Percentiles rank a stretch among this genome's conserved stretches.
Conservation (phyloP, 1,139 yeast genomes). For the Suhomyces bolitotheri region DNA sequence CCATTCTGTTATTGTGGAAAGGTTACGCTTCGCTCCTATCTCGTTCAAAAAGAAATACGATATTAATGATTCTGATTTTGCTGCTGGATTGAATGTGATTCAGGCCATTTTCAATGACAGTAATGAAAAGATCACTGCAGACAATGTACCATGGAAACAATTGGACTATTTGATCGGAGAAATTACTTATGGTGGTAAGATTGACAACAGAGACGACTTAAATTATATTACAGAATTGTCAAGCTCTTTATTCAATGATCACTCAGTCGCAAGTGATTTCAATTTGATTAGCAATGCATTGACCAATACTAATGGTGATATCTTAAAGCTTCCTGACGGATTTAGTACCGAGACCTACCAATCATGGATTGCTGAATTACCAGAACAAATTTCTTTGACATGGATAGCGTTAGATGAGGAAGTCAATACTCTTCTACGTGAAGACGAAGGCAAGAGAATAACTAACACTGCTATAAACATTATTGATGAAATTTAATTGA, state of each 20-base stretch:
- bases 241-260: slow-evolving; percentile 24
- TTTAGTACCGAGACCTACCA: slow-evolving; percentile 34
- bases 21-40: slow-evolving; percentile 59
- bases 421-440: slow-evolving; percentile 34
- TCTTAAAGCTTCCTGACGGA: slow-evolving; percentile 50
- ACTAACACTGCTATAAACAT: slow-evolving; percentile 11
- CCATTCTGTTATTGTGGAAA: slow-evolving; percentile 62
- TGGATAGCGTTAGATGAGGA: slow-evolving; percentile 63
- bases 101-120: slow-evolving; percentile 20
- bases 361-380: slow-evolving; percentile 56
- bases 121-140: slow-evolving; percentile 42
- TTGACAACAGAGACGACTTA: slow-evolving; percentile 51
- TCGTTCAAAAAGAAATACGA: slow-evolving; percentile 67
- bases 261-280: slow-evolving; percentile 30
- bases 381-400: slow-evolving; percentile 56
- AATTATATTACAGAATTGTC: slow-evolving; percentile 29
- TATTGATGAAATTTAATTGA: background rate
- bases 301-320: slow-evolving; percentile 10
- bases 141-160: slow-evolving; percentile 57
- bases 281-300: slow-evolving; percentile 33
- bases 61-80: slow-evolving; percentile 72
- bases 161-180: slow-evolving; percentile 51
- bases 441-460: slow-evolving; percentile 21
- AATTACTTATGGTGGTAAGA: slow-evolving; percentile 74
- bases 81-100: slow-evolving; percentile 49